Conservation (phyloP, 2,329 filamentous ascomycete species). For the Kalmusia sp. region DNA sequence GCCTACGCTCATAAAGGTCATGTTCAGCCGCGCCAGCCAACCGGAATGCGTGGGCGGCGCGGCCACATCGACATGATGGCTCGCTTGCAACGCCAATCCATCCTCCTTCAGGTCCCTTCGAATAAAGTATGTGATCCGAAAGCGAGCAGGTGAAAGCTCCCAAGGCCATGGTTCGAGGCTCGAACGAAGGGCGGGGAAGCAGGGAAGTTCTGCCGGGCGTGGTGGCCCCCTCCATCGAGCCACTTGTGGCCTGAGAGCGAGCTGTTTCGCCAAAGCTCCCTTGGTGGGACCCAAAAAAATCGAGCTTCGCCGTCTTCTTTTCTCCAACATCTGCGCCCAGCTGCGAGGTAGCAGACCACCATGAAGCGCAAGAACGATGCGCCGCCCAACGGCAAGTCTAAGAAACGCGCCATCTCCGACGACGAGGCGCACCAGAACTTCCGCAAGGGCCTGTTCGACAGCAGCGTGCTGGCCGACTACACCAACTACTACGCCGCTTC, state of each 20-base stretch:
- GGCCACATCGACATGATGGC: not conserved
- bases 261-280: not conserved
- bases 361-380: constrained; percentile 56
- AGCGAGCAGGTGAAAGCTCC: not conserved
- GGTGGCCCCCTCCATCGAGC: constrained; percentile 6
- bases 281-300: constrained; percentile 2
- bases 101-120: not conserved
- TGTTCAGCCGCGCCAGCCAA: constrained; percentile 12
- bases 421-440: constrained; percentile 50
- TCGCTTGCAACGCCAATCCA: constrained; percentile 1
- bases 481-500: constrained; percentile 46
- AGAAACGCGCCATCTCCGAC: constrained; percentile 52
- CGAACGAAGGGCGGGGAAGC: too few relatives aligned
- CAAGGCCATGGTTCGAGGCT: not conserved
- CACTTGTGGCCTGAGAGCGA: constrained; percentile 8
- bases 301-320: not conserved
- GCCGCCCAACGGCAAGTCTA: constrained; percentile 45
- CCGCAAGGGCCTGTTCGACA: constrained; percentile 47
- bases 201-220: constrained; percentile 3
- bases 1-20: not conserved
- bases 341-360: not conserved
- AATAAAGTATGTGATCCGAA: not conserved
- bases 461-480: constrained; percentile 42
- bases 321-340: not conserved
- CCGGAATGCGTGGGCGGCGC: constrained; percentile 11